Percentiles rank a stretch among this genome's conserved stretches.
Conservation (phyloP, 2,329 filamentous ascomycete species). For the Lecanoromycetidae sp. region DNA sequence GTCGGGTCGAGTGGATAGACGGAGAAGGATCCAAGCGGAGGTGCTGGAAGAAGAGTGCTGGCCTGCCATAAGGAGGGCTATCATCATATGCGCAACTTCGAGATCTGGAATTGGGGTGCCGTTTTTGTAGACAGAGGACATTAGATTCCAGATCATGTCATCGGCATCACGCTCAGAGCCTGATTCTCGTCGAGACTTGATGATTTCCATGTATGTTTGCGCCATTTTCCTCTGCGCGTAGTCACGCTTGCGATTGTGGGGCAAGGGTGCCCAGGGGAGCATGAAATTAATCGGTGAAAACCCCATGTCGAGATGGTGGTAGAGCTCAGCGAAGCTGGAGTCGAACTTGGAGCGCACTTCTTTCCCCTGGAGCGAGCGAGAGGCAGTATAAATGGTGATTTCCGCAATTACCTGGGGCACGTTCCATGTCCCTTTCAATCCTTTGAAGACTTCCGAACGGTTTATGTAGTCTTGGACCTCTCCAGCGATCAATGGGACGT, state of each 20-base stretch:
- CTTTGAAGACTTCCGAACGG: conserved; percentile 53
- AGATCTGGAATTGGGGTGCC: conserved; percentile 63
- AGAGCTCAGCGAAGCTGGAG: conserved; percentile 64
- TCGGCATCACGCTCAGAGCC: conserved; percentile 27
- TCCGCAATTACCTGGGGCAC: conserved; percentile 70
- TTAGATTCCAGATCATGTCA: conserved; percentile 84
- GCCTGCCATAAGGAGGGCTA: conserved; percentile 80
- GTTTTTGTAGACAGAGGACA: conserved; percentile 76
- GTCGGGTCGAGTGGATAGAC: conserved; percentile 65
- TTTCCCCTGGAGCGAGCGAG: conserved; percentile 73
- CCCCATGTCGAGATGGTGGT: conserved; percentile 81
- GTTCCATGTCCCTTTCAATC: conserved; percentile 54
- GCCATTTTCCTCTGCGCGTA: conserved; percentile 68
- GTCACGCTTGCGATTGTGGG: conserved; percentile 73
- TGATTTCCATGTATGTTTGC: conserved; percentile 70
- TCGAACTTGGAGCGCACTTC: conserved; percentile 72
- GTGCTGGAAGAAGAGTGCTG: conserved; percentile 82
- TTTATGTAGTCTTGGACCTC: conserved; percentile 66
- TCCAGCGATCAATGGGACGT: conserved; percentile 64
- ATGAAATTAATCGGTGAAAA: conserved; percentile 84
- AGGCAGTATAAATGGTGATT: conserved; percentile 81
- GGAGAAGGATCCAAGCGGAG: conserved; percentile 71
- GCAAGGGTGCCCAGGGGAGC: conserved; percentile 74
- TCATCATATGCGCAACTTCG: conserved; percentile 87
- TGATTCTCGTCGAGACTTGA: conserved; percentile 54